These are phyloP conservation scores for Penicillium coffeae DNA, from an alignment of 495 filamentous ascomycete genomes.

Conservation along the genomic window DNA sequence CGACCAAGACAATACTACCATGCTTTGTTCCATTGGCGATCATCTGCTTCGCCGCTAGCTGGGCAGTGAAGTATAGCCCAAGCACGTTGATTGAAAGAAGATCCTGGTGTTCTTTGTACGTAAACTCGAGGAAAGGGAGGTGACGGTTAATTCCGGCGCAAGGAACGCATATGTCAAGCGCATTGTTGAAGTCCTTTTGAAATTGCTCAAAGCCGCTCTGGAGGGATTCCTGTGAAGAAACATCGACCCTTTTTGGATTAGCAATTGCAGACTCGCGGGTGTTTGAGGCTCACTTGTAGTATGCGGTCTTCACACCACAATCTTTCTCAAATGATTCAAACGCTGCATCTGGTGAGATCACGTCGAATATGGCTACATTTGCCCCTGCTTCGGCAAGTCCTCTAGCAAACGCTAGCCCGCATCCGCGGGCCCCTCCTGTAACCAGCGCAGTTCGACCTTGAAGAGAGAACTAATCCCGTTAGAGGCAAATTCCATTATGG, in stretches of 20 bases:
- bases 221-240: slow-evolving; percentile 57
- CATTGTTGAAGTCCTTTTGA: slow-evolving; percentile 36
- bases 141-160: slow-evolving; percentile 41
- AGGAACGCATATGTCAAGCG: slow-evolving; percentile 39
- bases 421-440: slow-evolving; percentile 79
- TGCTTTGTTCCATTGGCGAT: slow-evolving; percentile 42
- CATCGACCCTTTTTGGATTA: slow-evolving; percentile 52
- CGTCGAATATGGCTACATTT: slow-evolving; percentile 66
- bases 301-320: slow-evolving; percentile 32
- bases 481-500: not conserved
- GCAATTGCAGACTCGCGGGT: slow-evolving; percentile 50
- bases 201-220: slow-evolving; percentile 48
- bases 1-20: slow-evolving; percentile 45
- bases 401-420: slow-evolving; percentile 72
- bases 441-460: slow-evolving; percentile 68
- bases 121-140: slow-evolving; percentile 36
- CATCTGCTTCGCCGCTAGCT: slow-evolving; percentile 45
- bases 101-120: slow-evolving; percentile 39
- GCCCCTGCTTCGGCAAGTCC: slow-evolving; percentile 82
- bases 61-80: slow-evolving; percentile 40
- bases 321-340: slow-evolving; percentile 32
- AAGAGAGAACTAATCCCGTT: slow-evolving; percentile 33
- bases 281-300: slow-evolving; percentile 48
- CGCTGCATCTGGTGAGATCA: slow-evolving; percentile 25
- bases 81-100: slow-evolving; percentile 35